Percentiles rank a stretch among this genome's conserved stretches.
Conservation (phyloP, 495 filamentous ascomycete species). For the Chaetomium fimeti region DNA sequence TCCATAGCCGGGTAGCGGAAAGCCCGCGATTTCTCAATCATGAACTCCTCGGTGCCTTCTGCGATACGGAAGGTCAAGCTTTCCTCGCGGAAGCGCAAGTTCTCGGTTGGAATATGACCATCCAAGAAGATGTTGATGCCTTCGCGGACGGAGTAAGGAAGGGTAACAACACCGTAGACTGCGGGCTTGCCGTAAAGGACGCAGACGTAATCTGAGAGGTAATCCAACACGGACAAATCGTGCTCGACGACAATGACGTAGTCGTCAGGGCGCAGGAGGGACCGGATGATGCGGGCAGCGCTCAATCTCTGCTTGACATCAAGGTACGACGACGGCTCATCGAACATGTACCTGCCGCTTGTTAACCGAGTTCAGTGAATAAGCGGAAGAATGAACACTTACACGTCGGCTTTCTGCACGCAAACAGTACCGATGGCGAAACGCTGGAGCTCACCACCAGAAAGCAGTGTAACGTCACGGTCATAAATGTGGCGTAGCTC, state of each 20-base stretch:
- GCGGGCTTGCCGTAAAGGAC: constrained; percentile 94
- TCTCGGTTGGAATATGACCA: constrained; percentile 96
- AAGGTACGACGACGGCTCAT: constrained; percentile 96
- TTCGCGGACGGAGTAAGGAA: constrained; percentile 93
- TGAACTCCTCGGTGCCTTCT: constrained; percentile 86
- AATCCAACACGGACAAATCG: constrained; percentile 96
- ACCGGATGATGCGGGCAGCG: constrained; percentile 87
- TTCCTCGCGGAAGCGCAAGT: constrained; percentile 96
- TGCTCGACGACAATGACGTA: constrained; percentile 99
- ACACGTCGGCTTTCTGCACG: constrained; percentile 95
- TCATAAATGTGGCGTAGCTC: constrained; percentile 84
- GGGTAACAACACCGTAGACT: constrained; percentile 96
- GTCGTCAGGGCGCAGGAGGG: constrained; percentile 79
- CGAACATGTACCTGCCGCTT: constrained; percentile 78
- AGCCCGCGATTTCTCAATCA: constrained; percentile 77
- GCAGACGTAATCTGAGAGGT: constrained; percentile 97
- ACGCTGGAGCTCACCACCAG: constrained; percentile 95
- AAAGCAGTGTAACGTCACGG: constrained; percentile 83
- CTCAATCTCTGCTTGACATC: constrained; percentile 96
- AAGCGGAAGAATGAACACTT: constrained; percentile 36
- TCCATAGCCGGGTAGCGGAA: constrained; percentile 88
- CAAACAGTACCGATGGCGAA: constrained; percentile 95
- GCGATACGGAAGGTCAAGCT: constrained; percentile 94
- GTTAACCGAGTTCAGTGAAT: constrained; percentile 11
- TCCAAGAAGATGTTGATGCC: constrained; percentile 99